phyloP scores from a whole-genome alignment of 164 flowering plant species.

The Nelumbo lutea region DNA sequence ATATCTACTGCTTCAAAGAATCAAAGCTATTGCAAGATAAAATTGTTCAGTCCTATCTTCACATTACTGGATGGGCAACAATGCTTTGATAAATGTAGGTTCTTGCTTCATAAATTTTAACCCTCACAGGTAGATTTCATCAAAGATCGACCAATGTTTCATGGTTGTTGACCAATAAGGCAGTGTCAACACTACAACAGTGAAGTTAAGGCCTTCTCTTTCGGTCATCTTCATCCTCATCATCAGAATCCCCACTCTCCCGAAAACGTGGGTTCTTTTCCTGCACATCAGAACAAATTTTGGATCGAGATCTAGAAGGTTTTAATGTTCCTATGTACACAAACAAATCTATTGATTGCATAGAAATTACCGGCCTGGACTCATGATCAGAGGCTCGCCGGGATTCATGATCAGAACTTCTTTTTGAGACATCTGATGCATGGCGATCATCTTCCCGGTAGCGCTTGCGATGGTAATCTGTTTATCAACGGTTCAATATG shows the following conservation, averaged over 20 bases:
- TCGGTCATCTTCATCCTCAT: conserved; percentile 77
- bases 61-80: background rate
- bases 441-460: conserved; percentile 78
- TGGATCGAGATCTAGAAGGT: background rate
- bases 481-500: background rate
- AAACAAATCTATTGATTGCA: background rate
- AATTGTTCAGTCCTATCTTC: background rate
- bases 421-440: conserved; percentile 52
- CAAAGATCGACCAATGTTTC: background rate
- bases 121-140: background rate
- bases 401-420: conserved; percentile 51
- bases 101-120: background rate
- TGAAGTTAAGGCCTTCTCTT: conserved; percentile 29
- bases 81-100: background rate
- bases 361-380: conserved; percentile 65
- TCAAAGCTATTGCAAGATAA: too few species aligned
- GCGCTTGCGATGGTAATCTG: conserved; percentile 74
- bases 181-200: background rate
- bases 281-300: conserved; percentile 29
- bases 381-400: conserved; percentile 65
- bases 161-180: background rate
- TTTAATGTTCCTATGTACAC: background rate
- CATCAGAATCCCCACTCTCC: conserved; percentile 96
- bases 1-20: too few species aligned
- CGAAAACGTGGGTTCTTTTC: conserved; percentile 99